Percentiles rank a stretch among this genome's conserved stretches.
phyloP scores from a whole-genome alignment of 805 yeast genomes.

The Vanderwaltozyma yarrowii region DNA sequence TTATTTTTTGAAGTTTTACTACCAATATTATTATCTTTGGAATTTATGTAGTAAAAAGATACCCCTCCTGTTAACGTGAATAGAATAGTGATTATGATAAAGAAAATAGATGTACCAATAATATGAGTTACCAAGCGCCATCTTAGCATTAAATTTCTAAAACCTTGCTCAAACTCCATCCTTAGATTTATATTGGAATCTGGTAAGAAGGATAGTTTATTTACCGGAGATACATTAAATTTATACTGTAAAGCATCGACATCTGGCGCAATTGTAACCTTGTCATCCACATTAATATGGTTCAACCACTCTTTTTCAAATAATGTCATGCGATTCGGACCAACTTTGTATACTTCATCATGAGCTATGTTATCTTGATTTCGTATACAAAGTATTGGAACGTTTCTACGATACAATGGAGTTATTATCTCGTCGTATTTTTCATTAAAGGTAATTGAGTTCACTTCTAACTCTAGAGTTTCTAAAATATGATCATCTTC shows the following conservation, averaged over 20 bases:
- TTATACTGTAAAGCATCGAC: constrained; percentile 1
- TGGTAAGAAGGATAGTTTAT: constrained; percentile 11
- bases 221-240: neutral
- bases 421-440: too few species aligned
- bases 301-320: constrained; percentile 18
- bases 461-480: constrained; percentile 1
- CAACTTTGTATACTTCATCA: constrained; percentile 8
- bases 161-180: constrained; percentile 20
- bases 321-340: constrained; percentile 8
- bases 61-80: constrained; percentile 12
- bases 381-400: constrained; percentile 10
- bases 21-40: neutral
- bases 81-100: constrained; percentile 8
- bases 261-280: constrained; percentile 5
- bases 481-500: neutral
- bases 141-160: constrained; percentile 24
- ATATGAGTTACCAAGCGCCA: constrained; percentile 16
- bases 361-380: constrained; percentile 4
- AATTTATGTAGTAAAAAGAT: constrained; percentile 3
- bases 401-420: constrained; percentile 5
- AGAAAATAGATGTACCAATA: constrained; percentile 16
- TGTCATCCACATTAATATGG: constrained; percentile 11
- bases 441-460: too few species aligned
- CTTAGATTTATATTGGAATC: constrained; percentile 16
- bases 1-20: neutral